Evolutionary conservation across 2,329 filamentous ascomycete genomes (phyloP), one percentile per base, ranked within the genome.

Genomic region (Rugonectria rugulosa): DNA sequence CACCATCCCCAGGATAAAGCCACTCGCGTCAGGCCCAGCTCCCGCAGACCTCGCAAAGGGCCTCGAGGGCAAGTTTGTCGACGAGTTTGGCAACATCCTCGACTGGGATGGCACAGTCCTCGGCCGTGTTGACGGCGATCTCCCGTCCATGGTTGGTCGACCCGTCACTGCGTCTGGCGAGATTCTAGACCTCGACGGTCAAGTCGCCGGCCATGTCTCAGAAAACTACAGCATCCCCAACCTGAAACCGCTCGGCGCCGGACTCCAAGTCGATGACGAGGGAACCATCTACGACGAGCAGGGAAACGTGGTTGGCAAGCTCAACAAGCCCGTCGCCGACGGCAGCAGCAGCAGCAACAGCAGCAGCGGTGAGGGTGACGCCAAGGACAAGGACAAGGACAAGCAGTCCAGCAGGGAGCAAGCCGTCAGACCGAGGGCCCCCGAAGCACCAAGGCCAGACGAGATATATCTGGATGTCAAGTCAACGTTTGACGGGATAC

Each of bases 131-230:
- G 79, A 78, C 6, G 82, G 82, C 6, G 82, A 84, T 64, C 71
- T 85, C 20, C 82, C 82, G 4, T 77, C 80, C 41, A 83, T 84
- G 77, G 74, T 84, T 6, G 82, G 81, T 26, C 72, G 76, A 34
- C 73, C 73, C 37, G 78, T 84, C 2, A 70, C 75, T 8, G 68
- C 72, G 3, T 72, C 73, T 17, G 81, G 81, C 14, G 76, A 82
- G 59, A 70, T 84, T 4, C 88, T 94, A 8, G 91, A 94, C 59
- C 84, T 88, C 56, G 90, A 94, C 59, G 91, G 90, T 21, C 89
- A 94, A 56, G 86, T 94, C 21, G 81, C 88, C 55, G 91, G 94
- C 76, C 88, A 88, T 71, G 92, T 91, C 65, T 83, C 81, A 19
- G 86, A 87, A 59, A 72, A 75, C 3, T 72, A 85, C 19, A 79